Conservation (phyloP, 768 basidiomycete species). For the Imleria badia region DNA sequence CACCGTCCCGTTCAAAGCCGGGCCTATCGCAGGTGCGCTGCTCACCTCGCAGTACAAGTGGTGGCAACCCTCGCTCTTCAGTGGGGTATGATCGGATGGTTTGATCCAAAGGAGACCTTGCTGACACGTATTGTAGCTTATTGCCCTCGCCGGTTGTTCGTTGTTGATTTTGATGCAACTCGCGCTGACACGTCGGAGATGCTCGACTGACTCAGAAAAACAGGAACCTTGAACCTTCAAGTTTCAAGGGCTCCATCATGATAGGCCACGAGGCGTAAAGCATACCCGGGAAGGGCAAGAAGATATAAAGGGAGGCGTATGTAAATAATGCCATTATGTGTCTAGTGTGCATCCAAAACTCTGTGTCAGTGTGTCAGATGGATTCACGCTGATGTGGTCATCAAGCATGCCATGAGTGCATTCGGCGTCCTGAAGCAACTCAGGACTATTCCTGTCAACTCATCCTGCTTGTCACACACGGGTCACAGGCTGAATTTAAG, state of each 20-base stretch:
- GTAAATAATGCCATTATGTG: too few species aligned
- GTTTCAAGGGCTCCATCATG: too few species aligned
- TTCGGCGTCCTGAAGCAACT: slow-evolving; percentile 61
- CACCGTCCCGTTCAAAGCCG: slow-evolving; percentile 31
- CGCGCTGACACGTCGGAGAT: not conserved
- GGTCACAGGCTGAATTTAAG: too few species aligned
- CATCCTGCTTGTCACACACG: too few species aligned
- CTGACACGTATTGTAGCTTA: slow-evolving; percentile 8
- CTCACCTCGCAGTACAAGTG: slow-evolving; percentile 51
- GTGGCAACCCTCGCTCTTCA: slow-evolving; percentile 55
- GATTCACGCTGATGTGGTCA: not conserved
- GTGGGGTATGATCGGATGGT: slow-evolving; percentile 37
- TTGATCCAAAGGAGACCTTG: too few species aligned
- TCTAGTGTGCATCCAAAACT: not conserved
- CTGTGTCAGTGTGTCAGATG: not conserved
- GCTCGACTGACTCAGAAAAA: not conserved
- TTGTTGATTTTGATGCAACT: slow-evolving; percentile 10
- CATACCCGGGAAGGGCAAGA: not conserved
- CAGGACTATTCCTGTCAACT: slow-evolving; percentile 51
- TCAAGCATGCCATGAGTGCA: slow-evolving; percentile 46
- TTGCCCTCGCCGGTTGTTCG: slow-evolving; percentile 1
- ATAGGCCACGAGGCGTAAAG: not conserved
- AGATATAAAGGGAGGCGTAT: not conserved
- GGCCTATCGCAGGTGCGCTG: slow-evolving; percentile 59
- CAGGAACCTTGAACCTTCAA: not conserved